These are phyloP conservation scores for Rosa persica DNA, from an alignment of 306 rosid genomes.

Conservation along the genomic window DNA sequence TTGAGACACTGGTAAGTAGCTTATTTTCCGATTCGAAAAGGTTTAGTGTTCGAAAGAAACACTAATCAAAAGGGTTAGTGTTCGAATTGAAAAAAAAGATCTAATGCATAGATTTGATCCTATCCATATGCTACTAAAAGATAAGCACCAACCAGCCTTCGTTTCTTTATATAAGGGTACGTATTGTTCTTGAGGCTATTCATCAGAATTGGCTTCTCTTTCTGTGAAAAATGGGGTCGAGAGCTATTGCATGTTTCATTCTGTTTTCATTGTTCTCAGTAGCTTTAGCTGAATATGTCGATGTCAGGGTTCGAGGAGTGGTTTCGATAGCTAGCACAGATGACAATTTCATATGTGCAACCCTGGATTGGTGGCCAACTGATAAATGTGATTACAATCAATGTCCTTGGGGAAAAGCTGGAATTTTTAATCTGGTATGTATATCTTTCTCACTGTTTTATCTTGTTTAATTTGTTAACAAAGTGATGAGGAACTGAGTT, in stretches of 20 bases:
- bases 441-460: background rate
- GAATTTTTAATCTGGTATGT: slow-evolving; percentile 47
- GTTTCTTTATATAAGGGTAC: background rate
- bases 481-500: background rate
- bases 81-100: background rate
- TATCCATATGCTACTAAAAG: background rate
- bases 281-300: slow-evolving; percentile 31
- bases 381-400: slow-evolving; percentile 55
- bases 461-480: background rate
- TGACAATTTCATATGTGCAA: slow-evolving; percentile 60
- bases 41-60: no score
- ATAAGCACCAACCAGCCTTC: background rate
- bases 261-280: slow-evolving; percentile 21
- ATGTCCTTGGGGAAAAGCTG: slow-evolving; percentile 57
- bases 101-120: background rate
- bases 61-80: background rate
- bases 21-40: background rate
- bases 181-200: background rate
- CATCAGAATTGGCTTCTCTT: background rate
- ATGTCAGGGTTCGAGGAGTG: slow-evolving; percentile 36
- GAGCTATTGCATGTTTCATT: slow-evolving; percentile 6
- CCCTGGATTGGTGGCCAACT: slow-evolving; percentile 75
- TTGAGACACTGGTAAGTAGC: background rate
- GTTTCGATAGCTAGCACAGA: slow-evolving; percentile 49
- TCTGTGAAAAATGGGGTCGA: slow-evolving; percentile 25